Base-by-base conservation (phyloP, 306 rosid species). In the Delonix regia region DNA sequence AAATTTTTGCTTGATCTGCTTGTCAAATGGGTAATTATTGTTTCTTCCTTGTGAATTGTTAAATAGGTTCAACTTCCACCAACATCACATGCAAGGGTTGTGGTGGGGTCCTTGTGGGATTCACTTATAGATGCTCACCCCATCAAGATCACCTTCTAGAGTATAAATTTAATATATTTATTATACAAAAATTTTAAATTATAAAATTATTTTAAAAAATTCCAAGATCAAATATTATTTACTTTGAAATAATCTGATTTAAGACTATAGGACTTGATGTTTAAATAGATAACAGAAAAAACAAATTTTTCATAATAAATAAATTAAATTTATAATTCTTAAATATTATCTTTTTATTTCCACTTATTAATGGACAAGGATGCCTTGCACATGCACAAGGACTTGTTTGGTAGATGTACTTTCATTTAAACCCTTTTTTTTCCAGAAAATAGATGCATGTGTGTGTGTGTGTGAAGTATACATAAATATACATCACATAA, bases 81-180 rank as follows among this genome's bases (percentile, higher is more conserved):
- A 69, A 75, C 77, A 70, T 85, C 88, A 82, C 86, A 78, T 85
- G 88, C 79, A 82, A 4, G 39, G n/a, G 56, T 69, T 73, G 47
- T 69, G 73, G 73, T 74, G 52, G 84, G 88, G 79, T 62, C 84
- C 62, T 49, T 39, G 25, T 22, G 63, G 78, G n/a, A n/a, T 78
- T 81, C 68, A 74, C 82, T 55, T 74, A 21, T 69, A 81, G 83
- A 77, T 81, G 83, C 78, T 81, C 81, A 15, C 41, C 15, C 49
- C 87, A 80, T 76, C 53, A 72, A 70, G 51, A 82, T 76, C 78
- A 74, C 84, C 64, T 75, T 80, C 21, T 71, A 77, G 38, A 61
- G n/a, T n/a, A n/a, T n/a, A n/a, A n/a, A n/a, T n/a, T n/a, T n/a
- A n/a, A n/a, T n/a, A n/a, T n/a, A n/a, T n/a, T n/a, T n/a, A n/a